phyloP scores from a whole-genome alignment of 352 stramenopile species.

The Phytophthora crassamura region DNA sequence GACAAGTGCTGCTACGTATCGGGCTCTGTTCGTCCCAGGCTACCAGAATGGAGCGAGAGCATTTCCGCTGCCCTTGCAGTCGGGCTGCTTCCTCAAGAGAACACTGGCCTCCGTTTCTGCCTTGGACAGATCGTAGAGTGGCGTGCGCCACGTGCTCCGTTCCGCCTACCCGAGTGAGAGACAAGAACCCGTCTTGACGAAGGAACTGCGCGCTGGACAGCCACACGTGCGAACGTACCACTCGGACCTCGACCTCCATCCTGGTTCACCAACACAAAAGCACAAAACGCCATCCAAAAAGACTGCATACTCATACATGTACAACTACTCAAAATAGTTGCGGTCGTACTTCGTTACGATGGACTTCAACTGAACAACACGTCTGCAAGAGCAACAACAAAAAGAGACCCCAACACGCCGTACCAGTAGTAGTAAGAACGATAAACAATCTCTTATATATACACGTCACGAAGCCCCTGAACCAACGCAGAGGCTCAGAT shows the following conservation, averaged over 20 bases:
- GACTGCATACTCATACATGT: too few relatives aligned
- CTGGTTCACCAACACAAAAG: background rate
- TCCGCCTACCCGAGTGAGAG: slow-evolving; percentile 30
- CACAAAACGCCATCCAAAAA: background rate
- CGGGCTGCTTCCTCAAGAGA: slow-evolving; percentile 8
- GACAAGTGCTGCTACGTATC: slow-evolving; percentile 6
- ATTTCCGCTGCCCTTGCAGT: slow-evolving; percentile 12
- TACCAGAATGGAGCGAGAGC: slow-evolving; percentile 33
- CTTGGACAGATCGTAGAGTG: slow-evolving; percentile 30
- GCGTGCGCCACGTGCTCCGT: slow-evolving; percentile 37
- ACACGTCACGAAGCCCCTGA: slow-evolving; percentile 25
- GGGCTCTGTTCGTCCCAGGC: slow-evolving; percentile 31
- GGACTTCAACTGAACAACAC: too few relatives aligned
- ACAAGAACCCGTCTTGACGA: slow-evolving; percentile 48
- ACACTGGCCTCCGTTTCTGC: slow-evolving; percentile 8
- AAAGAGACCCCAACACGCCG: too few relatives aligned
- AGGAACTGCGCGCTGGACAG: slow-evolving; percentile 36
- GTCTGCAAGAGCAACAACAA: too few relatives aligned
- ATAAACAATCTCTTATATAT: slow-evolving; percentile 33
- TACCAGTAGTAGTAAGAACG: background rate
- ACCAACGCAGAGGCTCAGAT: slow-evolving; percentile 21
- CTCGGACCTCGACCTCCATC: slow-evolving; percentile 46
- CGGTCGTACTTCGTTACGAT: too few relatives aligned
- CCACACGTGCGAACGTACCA: slow-evolving; percentile 51
- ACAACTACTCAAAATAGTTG: too few relatives aligned